Evolutionary conservation across 768 basidiomycete species (phyloP).

Genomic region (Daedalea quercina): DNA sequence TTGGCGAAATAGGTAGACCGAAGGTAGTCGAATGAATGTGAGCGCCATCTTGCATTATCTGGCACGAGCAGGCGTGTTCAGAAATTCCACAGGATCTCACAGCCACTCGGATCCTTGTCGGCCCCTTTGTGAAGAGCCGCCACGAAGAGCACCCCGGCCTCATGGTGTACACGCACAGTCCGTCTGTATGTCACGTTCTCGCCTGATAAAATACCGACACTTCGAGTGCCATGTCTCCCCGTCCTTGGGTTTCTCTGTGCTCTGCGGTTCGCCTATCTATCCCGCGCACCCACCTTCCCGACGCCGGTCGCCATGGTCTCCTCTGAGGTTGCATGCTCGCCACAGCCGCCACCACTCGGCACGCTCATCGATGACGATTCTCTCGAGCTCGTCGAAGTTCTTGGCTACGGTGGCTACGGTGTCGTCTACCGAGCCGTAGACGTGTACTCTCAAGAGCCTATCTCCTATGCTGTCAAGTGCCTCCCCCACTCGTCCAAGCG

Average conservation of each 20-base stretch:
- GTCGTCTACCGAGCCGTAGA: conserved; percentile 89
- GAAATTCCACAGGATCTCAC: not conserved
- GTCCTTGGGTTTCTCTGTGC: conserved; percentile 23
- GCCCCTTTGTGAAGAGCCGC: conserved; percentile 7
- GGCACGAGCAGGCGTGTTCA: not conserved
- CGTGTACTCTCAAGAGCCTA: conserved; percentile 33
- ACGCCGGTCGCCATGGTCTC: conserved; percentile 20
- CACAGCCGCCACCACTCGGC: conserved; percentile 53
- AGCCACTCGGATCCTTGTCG: conserved; percentile 4
- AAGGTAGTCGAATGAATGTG: not conserved
- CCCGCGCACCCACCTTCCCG: conserved; percentile 5
- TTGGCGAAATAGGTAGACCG: not conserved
- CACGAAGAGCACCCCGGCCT: conserved; percentile 20
- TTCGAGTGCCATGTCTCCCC: conserved; percentile 13
- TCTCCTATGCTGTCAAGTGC: conserved; percentile 89
- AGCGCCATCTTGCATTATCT: not conserved
- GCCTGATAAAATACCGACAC: conserved; percentile 20
- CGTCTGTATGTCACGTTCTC: conserved; percentile 25
- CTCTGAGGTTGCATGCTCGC: conserved; percentile 29
- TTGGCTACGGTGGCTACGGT: conserved; percentile 93
- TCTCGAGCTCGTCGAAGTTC: conserved; percentile 78
- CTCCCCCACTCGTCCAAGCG: conserved; percentile 50
- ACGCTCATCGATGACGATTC: conserved; percentile 77
- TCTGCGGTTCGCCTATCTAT: conserved; percentile 17
- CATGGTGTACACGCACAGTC: conserved; percentile 29